Percentiles rank a stretch among this genome's conserved stretches.
These are phyloP conservation scores for Mariannaea sp. DNA, from an alignment of 2,329 filamentous ascomycete genomes.

Conservation along the genomic window DNA sequence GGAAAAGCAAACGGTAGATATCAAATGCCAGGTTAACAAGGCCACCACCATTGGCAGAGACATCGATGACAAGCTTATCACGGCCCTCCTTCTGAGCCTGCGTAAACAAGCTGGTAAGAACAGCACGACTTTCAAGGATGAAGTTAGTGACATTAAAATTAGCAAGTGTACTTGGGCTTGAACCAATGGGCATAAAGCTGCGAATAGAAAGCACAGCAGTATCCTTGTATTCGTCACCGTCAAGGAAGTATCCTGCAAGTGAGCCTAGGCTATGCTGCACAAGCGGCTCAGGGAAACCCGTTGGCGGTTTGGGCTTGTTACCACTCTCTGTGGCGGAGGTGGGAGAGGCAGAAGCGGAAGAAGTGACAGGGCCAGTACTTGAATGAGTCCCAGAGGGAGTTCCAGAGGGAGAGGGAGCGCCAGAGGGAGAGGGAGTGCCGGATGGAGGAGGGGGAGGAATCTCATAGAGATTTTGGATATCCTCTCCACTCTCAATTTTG, in stretches of 20 bases:
- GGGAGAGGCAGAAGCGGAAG: neutral
- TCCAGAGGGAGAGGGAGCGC: too few relatives aligned
- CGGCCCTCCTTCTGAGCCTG: conserved; percentile 6
- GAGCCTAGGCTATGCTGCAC: neutral
- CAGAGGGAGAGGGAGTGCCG: too few relatives aligned
- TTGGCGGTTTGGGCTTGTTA: neutral
- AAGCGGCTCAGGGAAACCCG: conserved; percentile 6
- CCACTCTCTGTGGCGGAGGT: neutral
- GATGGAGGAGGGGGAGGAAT: neutral
- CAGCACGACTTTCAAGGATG: neutral
- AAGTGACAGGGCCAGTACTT: neutral
- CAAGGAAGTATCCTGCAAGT: conserved; percentile 11
- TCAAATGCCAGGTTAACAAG: conserved; percentile 52
- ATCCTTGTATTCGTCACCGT: conserved; percentile 9
- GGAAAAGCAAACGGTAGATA: conserved; percentile 51
- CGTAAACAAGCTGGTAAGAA: neutral
- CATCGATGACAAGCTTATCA: conserved; percentile 64
- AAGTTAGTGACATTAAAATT: neutral
- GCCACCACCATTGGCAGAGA: conserved; percentile 66
- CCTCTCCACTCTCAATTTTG: conserved; percentile 2
- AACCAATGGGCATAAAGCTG: neutral
- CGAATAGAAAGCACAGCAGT: conserved; percentile 6
- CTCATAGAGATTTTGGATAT: conserved; percentile 1
- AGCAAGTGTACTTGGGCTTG: neutral
- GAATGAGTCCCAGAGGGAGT: too few relatives aligned